A percentile compares a stretch with the other conserved stretches of the same genome.
phyloP scores from a whole-genome alignment of 345 rosid species.

The Stellera chamaejasme region DNA sequence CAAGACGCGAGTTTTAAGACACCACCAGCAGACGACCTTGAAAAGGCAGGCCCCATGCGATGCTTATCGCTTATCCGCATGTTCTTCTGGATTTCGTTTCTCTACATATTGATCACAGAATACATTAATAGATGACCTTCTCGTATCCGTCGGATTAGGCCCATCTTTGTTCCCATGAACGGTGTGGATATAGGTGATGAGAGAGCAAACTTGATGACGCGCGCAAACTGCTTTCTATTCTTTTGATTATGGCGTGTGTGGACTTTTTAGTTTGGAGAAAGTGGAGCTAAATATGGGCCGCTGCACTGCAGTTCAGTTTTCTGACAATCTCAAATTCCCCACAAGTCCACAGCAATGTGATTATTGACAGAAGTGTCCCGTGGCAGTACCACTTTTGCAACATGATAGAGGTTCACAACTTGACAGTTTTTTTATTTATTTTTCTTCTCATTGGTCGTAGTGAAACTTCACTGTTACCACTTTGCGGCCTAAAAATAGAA shows the following conservation, averaged over 20 bases:
- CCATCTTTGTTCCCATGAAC: not conserved
- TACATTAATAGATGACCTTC: not conserved
- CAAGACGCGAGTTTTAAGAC: not conserved
- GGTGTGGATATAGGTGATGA: not conserved
- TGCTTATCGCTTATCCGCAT: conserved; percentile 13
- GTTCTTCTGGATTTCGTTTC: not conserved
- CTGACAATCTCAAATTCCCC: conserved; percentile 14
- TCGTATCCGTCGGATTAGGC: not conserved
- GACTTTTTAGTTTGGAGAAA: conserved; percentile 7
- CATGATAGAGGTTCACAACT: not conserved
- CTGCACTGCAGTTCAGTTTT: conserved; percentile 13
- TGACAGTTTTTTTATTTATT: conserved; percentile 6
- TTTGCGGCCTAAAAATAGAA: not conserved
- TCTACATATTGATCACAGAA: not conserved
- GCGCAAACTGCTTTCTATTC: conserved; percentile 8
- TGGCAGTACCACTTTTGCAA: not conserved
- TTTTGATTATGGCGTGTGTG: conserved; percentile 9
- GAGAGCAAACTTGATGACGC: not conserved
- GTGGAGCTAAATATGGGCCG: conserved; percentile 6
- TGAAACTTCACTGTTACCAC: conserved; percentile 7
- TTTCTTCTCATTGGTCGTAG: not conserved
- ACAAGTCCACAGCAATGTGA: not conserved
- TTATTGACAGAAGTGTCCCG: conserved; percentile 18
- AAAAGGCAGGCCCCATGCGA: conserved; percentile 18
- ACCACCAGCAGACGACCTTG: not conserved